Percentiles rank a stretch among this genome's conserved stretches.
These are phyloP conservation scores for Ambrosiella xylebori DNA, from an alignment of 2,329 filamentous ascomycete species.

Conservation along the genomic window DNA sequence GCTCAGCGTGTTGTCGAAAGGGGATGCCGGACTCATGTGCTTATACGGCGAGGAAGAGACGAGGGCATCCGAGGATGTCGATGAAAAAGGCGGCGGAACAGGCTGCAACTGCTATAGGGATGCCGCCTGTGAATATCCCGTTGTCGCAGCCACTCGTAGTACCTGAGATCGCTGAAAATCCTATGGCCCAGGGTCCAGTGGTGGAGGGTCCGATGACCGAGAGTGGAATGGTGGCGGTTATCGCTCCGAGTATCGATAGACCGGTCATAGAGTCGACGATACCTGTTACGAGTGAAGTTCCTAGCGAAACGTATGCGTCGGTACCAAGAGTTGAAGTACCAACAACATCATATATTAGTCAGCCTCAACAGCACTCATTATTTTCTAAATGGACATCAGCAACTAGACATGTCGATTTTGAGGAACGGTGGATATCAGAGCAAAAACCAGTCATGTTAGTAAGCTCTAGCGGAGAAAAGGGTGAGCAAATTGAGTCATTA, in stretches of 20 bases:
- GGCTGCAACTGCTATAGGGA: not conserved
- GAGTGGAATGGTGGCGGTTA: too few relatives aligned
- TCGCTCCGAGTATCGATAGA: too few relatives aligned
- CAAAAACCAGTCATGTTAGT: conserved; percentile 11
- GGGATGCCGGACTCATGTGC: conserved; percentile 3
- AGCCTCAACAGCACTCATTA: too few relatives aligned
- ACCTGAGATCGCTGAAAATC: too few relatives aligned
- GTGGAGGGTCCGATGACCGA: too few relatives aligned
- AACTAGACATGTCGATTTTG: not conserved
- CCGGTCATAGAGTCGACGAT: not conserved
- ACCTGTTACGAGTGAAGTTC: not conserved
- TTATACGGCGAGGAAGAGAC: not conserved
- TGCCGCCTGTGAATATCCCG: too few relatives aligned
- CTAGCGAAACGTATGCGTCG: not conserved
- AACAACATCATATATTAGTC: not conserved
- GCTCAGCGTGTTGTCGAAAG: conserved; percentile 12
- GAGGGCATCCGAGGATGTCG: not conserved
- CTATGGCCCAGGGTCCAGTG: too few relatives aligned
- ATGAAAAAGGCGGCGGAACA: not conserved
- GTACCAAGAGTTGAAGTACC: not conserved
- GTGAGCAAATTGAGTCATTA: not conserved
- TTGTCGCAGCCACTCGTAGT: too few relatives aligned
- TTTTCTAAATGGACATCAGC: not conserved
- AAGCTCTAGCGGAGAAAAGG: conserved; percentile 10
- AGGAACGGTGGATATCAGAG: not conserved